A percentile compares a stretch with the other conserved stretches of the same genome.
These are phyloP conservation scores for Mycogone perniciosa DNA, from an alignment of 2,329 filamentous ascomycete genomes.

Conservation along the genomic window DNA sequence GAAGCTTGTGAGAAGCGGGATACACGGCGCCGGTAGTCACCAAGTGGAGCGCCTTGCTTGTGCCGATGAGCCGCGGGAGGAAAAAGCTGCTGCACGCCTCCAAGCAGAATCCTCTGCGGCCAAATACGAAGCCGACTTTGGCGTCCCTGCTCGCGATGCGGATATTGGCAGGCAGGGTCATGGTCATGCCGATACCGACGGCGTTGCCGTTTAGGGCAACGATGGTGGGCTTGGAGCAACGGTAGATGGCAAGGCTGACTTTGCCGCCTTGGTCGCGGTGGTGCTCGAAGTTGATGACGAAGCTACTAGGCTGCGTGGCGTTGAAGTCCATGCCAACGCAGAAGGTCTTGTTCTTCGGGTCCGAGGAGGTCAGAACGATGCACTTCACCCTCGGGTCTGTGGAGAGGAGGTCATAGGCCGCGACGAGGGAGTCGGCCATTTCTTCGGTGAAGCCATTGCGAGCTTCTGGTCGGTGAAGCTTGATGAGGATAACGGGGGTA, in stretches of 20 bases:
- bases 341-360: conserved; percentile 43
- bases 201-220: conserved; percentile 54
- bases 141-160: conserved; percentile 49
- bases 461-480: conserved; percentile 57
- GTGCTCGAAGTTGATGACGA: conserved; percentile 14
- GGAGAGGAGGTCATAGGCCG: conserved; percentile 45
- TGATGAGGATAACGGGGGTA: conserved; percentile 57
- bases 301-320: conserved; percentile 20
- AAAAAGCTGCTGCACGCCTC: conserved; percentile 68
- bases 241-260: conserved; percentile 48
- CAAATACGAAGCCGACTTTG: conserved; percentile 70
- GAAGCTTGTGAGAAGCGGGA: conserved; percentile 41
- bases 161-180: conserved; percentile 51
- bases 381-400: conserved; percentile 47
- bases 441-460: conserved; percentile 63
- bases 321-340: conserved; percentile 54
- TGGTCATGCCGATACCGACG: conserved; percentile 56
- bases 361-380: conserved; percentile 49
- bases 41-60: conserved; percentile 56
- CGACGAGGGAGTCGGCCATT: conserved; percentile 57
- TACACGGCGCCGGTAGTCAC: conserved; percentile 62
- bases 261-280: conserved; percentile 48
- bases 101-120: conserved; percentile 62
- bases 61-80: conserved; percentile 62
- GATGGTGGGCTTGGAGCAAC: conserved; percentile 53